phyloP scores from a whole-genome alignment of 495 filamentous ascomycete species.

The Daldinia concentrica region DNA sequence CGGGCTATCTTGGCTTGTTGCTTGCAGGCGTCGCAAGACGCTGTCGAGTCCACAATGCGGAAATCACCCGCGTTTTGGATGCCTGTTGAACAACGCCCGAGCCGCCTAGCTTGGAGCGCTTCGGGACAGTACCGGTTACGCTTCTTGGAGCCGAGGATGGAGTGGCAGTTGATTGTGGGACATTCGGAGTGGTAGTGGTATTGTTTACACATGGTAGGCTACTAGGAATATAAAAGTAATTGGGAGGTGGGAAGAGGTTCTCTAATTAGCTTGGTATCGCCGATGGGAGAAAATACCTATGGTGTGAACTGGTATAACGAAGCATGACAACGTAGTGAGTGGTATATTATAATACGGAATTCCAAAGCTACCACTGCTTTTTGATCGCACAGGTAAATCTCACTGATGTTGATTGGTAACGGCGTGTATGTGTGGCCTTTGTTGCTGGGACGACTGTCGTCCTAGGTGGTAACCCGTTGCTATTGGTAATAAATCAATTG shows the following conservation, averaged over 20 bases:
- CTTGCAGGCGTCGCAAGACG: not conserved
- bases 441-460: not conserved
- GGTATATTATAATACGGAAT: not conserved
- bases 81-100: constrained; percentile 9
- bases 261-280: not conserved
- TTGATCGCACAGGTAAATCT: not conserved
- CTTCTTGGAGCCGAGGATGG: not conserved
- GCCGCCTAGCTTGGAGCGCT: not conserved
- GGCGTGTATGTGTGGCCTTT: not conserved
- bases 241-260: not conserved
- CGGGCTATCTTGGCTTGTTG: not conserved
- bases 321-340: not conserved
- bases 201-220: constrained; percentile 15
- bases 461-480: not conserved
- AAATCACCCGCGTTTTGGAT: not conserved
- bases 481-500: not conserved
- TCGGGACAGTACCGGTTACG: constrained; percentile 22
- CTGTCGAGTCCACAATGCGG: not conserved
- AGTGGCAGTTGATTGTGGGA: not conserved
- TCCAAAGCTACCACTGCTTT: not conserved
- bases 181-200: constrained; percentile 8
- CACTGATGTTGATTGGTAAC: not conserved
- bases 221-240: not conserved
- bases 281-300: not conserved
- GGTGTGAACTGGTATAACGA: not conserved